phyloP scores from a whole-genome alignment of 139 green algal species.

The Volvox africanus region DNA sequence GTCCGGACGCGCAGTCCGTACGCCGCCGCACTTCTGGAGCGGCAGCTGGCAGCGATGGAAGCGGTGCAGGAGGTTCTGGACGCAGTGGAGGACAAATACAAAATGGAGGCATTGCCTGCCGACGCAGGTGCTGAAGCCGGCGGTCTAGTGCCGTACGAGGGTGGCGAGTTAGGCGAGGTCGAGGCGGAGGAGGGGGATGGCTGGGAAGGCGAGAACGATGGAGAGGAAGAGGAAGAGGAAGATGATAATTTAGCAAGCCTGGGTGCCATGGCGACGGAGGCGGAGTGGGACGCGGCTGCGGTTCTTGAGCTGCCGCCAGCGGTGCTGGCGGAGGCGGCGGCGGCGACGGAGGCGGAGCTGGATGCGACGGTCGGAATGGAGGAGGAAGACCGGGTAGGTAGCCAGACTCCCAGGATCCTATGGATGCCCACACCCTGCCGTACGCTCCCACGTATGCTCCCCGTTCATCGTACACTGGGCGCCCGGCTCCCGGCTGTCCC shows the following conservation, averaged over 20 bases:
- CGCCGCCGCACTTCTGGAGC: neutral
- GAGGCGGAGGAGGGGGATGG: neutral
- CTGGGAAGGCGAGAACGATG: neutral
- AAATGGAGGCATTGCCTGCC: neutral
- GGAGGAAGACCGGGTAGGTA: neutral
- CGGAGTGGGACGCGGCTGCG: slow-evolving; percentile 6
- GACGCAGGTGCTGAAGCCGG: neutral
- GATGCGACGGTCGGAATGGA: neutral
- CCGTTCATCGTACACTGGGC: too few species aligned
- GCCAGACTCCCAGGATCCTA: too few species aligned
- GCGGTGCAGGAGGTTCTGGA: neutral
- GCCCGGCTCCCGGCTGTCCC: too few species aligned
- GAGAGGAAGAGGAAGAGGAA: neutral
- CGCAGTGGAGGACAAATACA: neutral
- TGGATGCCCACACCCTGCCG: too few species aligned
- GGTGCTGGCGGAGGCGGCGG: slow-evolving; percentile 17
- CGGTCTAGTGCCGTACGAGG: neutral
- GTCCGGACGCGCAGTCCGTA: neutral
- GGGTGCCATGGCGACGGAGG: neutral
- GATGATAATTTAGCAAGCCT: neutral
- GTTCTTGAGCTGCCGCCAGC: slow-evolving; percentile 19
- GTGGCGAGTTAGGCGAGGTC: neutral
- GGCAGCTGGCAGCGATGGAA: neutral
- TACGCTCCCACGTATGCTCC: too few species aligned
- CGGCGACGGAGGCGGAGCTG: slow-evolving; percentile 11